Evolutionary conservation across 2,329 filamentous ascomycete species (phyloP).

Genomic region (Escovopsis weberi): DNA sequence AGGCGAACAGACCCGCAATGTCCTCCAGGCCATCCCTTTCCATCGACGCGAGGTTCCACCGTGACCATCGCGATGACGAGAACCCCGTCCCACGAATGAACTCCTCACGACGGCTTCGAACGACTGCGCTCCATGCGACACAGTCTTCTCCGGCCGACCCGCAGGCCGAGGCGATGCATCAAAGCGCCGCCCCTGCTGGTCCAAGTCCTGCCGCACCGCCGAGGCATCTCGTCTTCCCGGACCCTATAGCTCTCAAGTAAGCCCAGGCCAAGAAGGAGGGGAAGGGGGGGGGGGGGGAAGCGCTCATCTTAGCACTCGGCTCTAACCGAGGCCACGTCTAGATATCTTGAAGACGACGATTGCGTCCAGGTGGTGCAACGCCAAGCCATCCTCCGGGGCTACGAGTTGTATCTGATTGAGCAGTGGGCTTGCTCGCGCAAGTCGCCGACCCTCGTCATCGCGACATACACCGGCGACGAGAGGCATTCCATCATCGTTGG

Average conservation of each 20-base stretch:
- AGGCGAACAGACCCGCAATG: conserved; percentile 21
- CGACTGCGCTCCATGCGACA: conserved; percentile 10
- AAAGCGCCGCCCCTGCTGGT: neutral
- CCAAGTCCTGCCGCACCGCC: conserved; percentile 16
- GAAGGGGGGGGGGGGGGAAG: too few relatives aligned
- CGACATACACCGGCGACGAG: conserved; percentile 80
- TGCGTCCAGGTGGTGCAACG: conserved; percentile 62
- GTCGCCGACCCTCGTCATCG: conserved; percentile 82
- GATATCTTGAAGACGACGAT: conserved; percentile 75
- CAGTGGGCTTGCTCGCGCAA: conserved; percentile 93
- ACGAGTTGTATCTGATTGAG: conserved; percentile 88
- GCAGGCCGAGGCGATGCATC: conserved; percentile 4
- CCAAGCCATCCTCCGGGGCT: conserved; percentile 57
- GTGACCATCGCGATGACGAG: conserved; percentile 15
- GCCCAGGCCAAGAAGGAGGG: conserved; percentile 3
- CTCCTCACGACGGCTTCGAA: conserved; percentile 11
- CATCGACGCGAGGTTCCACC: conserved; percentile 11
- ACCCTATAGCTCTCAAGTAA: conserved; percentile 42
- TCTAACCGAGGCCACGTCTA: conserved; percentile 12
- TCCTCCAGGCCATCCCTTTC: conserved; percentile 23
- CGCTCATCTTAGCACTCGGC: neutral
- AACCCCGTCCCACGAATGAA: conserved; percentile 8
- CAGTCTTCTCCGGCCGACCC: conserved; percentile 8
- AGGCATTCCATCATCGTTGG: conserved; percentile 65
- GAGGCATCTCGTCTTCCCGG: conserved; percentile 40